Conservation (phyloP, 768 basidiomycete species). For the Podaxis sp. region DNA sequence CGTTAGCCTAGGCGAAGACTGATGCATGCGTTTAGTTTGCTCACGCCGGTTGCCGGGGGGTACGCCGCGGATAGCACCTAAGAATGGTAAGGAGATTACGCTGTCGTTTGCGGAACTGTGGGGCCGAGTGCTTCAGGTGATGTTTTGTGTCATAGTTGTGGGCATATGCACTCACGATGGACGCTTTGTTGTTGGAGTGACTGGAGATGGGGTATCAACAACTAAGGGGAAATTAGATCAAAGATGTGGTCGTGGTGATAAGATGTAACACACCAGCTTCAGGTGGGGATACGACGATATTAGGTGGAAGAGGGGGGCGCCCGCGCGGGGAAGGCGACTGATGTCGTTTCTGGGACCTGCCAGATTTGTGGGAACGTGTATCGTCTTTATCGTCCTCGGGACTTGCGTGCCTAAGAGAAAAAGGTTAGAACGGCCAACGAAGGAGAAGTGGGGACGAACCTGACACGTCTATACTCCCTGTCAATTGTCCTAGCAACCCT, state of each 20-base stretch:
- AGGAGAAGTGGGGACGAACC: conserved; percentile 25
- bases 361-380: conserved; percentile 6
- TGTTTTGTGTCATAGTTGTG: conserved; percentile 4
- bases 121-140: conserved; percentile 21
- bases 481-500: conserved; percentile 39
- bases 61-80: conserved; percentile 45
- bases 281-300: conserved; percentile 11
- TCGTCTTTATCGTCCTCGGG: conserved; percentile 1
- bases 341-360: conserved; percentile 6
- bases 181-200: conserved; percentile 1
- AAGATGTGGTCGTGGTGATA: background rate
- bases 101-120: conserved; percentile 43
- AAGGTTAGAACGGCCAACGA: background rate
- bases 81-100: conserved; percentile 47
- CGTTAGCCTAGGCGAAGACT: conserved; percentile 3
- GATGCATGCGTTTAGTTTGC: conserved; percentile 16
- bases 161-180: conserved; percentile 3
- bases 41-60: conserved; percentile 45
- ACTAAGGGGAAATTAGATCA: conserved; percentile 2
- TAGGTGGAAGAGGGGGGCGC: conserved; percentile 6
- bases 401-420: conserved; percentile 3
- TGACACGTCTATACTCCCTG: conserved; percentile 37
- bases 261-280: conserved; percentile 4
- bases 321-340: conserved; percentile 8
- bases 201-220: background rate